Conservation (phyloP, 2,329 filamentous ascomycete species). For the Cladosporium sp. region DNA sequence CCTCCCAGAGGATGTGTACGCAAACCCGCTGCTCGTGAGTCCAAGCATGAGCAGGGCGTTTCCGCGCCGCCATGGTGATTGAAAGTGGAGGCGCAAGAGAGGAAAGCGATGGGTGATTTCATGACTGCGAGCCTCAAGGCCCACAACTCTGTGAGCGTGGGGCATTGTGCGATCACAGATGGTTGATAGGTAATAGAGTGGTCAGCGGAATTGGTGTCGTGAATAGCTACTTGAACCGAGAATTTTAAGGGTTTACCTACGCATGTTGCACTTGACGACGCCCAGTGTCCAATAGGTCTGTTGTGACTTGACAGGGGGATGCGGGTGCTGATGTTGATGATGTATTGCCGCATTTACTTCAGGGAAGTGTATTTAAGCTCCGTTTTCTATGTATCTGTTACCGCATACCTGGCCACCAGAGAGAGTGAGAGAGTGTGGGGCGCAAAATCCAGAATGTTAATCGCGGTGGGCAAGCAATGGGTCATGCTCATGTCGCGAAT, state of each 20-base stretch:
- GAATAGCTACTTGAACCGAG: neutral
- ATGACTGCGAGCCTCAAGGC: neutral
- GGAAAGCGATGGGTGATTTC: neutral
- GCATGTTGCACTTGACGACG: neutral
- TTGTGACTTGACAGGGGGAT: neutral
- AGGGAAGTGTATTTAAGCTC: too few species aligned
- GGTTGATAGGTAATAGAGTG: neutral
- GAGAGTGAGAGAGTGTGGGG: neutral
- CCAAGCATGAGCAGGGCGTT: neutral
- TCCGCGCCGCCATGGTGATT: neutral
- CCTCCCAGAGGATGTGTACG: neutral
- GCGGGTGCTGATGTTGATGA: neutral
- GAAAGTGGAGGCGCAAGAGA: neutral
- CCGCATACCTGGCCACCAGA: too few species aligned
- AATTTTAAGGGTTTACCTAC: neutral
- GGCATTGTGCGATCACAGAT: neutral
- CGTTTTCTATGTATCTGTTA: neutral
- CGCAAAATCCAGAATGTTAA: neutral
- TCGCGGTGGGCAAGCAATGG: slow-evolving; percentile 1
- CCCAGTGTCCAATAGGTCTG: neutral
- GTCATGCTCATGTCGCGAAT: neutral
- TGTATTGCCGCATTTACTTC: too few species aligned
- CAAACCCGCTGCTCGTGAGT: neutral
- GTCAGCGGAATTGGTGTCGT: neutral
- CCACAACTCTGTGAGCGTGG: neutral